Base-by-base conservation (phyloP, 2,329 filamentous ascomycete species). In the Penicillium sp. region DNA sequence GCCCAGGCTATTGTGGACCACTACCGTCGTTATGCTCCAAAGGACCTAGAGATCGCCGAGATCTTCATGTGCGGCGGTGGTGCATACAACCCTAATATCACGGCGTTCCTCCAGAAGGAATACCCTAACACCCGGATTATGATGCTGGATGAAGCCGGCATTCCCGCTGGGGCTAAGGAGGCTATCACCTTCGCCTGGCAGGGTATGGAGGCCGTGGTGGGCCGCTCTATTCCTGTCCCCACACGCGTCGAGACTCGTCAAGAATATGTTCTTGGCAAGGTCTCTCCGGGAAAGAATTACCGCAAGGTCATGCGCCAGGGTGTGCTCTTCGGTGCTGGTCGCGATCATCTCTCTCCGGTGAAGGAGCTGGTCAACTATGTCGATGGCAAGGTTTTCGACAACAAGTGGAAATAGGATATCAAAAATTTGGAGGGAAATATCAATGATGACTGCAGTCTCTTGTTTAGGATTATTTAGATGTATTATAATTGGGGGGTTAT, bases 51-150 rank as follows among this genome's bases (percentile, higher is more conserved):
- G 49, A 76, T 85, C 52, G 78, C 75, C 5, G 84, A 87, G 70
- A 77, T 87, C 41, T 86, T 83, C 73, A 82, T 87, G 78, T 86
- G 83, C 66, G 84, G 84, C 9, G 82, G 82, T 5, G 83, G 83
- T 21, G 83, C 83, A 0, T 77, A 79, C 58, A 86, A 86, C 63
- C 80, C 81, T 2, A 86, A 85, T 60, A 86, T 86, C 61, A 75
- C 76, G 3, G 66, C 77, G 5, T 83, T 79, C 65, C 79, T 87
- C 59, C 79, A 83, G 66, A 64, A 68, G 53, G 70, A 75, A 58
- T 82, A 79, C 62, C 83, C 79, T 14, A 72, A 75, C 37, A 78
- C 79, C 2, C 75, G 73, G 39, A 82, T 86, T 44, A 71, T 78
- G 53, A 82, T 83, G 77, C 73, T 86, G 6, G 82, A 86, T 61